Conservation (phyloP, 1,284 basidiomycete genomes). For the Trametes hirsuta region DNA sequence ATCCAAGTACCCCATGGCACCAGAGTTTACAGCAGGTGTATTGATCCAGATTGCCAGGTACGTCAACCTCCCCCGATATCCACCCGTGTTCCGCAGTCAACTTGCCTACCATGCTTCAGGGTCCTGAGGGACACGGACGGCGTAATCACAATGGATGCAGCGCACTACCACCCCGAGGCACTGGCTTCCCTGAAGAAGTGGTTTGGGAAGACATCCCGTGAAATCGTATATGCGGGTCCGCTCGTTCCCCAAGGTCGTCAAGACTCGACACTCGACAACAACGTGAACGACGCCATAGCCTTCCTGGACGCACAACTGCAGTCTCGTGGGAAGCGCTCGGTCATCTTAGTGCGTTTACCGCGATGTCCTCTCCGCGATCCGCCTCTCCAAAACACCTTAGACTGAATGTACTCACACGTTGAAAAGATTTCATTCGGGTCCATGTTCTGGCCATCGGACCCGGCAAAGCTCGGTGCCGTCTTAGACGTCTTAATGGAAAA, state of each 20-base stretch:
- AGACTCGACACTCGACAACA: background rate
- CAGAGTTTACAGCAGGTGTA: background rate
- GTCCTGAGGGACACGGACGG: constrained; percentile 17
- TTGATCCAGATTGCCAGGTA: constrained; percentile 9
- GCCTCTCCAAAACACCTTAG: background rate
- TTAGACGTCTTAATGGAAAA: constrained; percentile 22
- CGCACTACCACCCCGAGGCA: constrained; percentile 16
- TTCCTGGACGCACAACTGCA: constrained; percentile 18
- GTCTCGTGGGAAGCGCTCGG: constrained; percentile 14
- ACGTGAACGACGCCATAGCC: constrained; percentile 1
- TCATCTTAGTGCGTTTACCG: constrained; percentile 22
- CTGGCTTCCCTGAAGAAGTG: constrained; percentile 7
- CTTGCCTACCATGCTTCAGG: background rate
- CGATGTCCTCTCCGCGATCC: background rate
- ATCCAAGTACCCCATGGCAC: background rate
- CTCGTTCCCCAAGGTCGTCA: background rate
- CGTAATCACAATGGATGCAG: constrained; percentile 15
- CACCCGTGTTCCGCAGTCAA: background rate
- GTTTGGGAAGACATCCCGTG: constrained; percentile 14
- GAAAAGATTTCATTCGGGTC: constrained; percentile 24
- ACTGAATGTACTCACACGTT: background rate
- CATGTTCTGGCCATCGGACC: constrained; percentile 19
- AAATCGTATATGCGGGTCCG: constrained; percentile 16
- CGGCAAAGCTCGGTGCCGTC: constrained; percentile 16
- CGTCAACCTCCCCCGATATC: background rate